These are phyloP conservation scores for Pueraria montana DNA, from an alignment of 306 rosid genomes.

Conservation along the genomic window DNA sequence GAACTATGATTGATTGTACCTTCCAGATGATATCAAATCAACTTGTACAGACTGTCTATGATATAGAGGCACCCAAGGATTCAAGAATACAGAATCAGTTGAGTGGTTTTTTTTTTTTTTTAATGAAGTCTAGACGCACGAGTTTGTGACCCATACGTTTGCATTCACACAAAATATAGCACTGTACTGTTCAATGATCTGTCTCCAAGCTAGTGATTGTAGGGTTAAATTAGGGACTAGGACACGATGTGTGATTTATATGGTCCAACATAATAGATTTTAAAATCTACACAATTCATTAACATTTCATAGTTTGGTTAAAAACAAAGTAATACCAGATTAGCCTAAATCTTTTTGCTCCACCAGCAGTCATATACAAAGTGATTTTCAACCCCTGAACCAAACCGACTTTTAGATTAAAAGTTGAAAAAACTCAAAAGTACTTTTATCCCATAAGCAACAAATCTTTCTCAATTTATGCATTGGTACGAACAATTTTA, in stretches of 20 bases:
- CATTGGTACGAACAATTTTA: too few relatives aligned
- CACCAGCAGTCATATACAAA: neutral
- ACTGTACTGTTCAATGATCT: neutral
- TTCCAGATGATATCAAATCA: constrained; percentile 41
- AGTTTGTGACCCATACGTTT: constrained; percentile 44
- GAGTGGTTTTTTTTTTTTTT: neutral
- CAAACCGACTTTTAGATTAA: too few relatives aligned
- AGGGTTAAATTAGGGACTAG: neutral
- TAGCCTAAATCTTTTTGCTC: neutral
- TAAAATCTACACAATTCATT: neutral
- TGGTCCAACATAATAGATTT: neutral
- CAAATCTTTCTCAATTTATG: too few relatives aligned
- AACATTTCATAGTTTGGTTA: neutral
- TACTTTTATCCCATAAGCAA: too few relatives aligned
- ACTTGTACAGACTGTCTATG: constrained; percentile 39
- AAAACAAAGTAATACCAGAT: neutral
- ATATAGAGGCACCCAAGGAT: constrained; percentile 16
- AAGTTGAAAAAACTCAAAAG: too few relatives aligned
- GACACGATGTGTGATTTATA: neutral
- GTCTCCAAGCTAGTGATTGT: too few relatives aligned
- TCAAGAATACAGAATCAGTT: neutral
- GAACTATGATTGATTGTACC: constrained; percentile 42
- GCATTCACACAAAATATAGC: neutral
- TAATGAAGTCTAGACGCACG: constrained; percentile 16
- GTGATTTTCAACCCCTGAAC: neutral